Percentiles rank a stretch among this genome's conserved stretches.
Evolutionary conservation across 805 yeast species (phyloP).

Genomic region (Kockiozyma suomiensis): DNA sequence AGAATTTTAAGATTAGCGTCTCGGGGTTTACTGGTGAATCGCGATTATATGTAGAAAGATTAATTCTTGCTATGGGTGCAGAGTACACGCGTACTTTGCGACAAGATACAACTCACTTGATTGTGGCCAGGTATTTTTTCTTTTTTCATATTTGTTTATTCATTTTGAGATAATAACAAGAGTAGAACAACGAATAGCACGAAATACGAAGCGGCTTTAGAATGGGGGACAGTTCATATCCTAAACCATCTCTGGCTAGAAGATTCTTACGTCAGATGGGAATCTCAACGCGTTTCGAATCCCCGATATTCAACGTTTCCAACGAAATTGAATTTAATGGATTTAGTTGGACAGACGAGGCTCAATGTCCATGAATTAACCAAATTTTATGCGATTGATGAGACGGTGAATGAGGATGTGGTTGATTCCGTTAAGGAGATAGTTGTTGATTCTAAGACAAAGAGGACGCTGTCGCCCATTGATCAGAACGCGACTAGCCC

Average conservation of each 20-base stretch:
- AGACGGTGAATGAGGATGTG: conserved; percentile 24
- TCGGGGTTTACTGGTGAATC: conserved; percentile 89
- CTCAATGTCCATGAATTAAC: conserved; percentile 49
- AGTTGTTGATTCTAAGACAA: no score
- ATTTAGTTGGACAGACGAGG: conserved; percentile 57
- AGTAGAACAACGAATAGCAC: conserved; percentile 36
- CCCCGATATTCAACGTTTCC: conserved; percentile 56
- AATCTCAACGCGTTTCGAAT: conserved; percentile 49
- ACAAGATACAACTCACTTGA: conserved; percentile 67
- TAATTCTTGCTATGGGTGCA: conserved; percentile 75
- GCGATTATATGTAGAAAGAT: conserved; percentile 64
- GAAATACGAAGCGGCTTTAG: conserved; percentile 71
- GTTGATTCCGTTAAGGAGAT: no score
- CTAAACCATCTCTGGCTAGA: conserved; percentile 90
- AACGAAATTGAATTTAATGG: conserved; percentile 47
- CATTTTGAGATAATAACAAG: neutral
- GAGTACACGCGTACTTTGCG: conserved; percentile 66
- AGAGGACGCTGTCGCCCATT: conserved; percentile 25
- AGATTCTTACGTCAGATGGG: conserved; percentile 70
- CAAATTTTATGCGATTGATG: conserved; percentile 44
- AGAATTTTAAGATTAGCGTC: conserved; percentile 59
- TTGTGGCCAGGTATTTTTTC: conserved; percentile 52
- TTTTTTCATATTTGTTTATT: neutral
- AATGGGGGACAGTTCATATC: conserved; percentile 62
- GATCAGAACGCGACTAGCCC: conserved; percentile 25